phyloP scores from a whole-genome alignment of 2,329 filamentous ascomycete species.

The Beauveria sp. region DNA sequence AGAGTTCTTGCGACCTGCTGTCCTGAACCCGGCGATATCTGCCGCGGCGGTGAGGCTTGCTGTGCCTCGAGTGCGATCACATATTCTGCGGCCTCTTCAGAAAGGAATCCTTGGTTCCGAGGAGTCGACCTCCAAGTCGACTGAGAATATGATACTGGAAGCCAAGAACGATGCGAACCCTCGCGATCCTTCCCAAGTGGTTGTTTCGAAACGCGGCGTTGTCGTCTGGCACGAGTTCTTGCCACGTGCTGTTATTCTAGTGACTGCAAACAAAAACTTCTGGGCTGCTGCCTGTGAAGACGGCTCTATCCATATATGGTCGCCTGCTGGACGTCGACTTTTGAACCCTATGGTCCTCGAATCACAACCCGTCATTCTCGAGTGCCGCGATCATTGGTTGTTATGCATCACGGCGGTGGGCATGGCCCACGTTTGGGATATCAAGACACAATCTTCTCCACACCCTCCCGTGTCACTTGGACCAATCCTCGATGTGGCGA shows the following conservation, averaged over 20 bases:
- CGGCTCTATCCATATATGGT: slow-evolving; percentile 84
- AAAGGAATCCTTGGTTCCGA: slow-evolving; percentile 49
- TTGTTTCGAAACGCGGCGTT: slow-evolving; percentile 70
- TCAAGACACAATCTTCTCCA: slow-evolving; percentile 72
- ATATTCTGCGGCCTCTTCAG: slow-evolving; percentile 78
- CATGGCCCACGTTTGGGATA: slow-evolving; percentile 88
- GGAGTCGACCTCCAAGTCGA: slow-evolving; percentile 55
- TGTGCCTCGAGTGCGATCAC: slow-evolving; percentile 75
- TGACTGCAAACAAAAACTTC: slow-evolving; percentile 83
- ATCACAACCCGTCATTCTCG: slow-evolving; percentile 87
- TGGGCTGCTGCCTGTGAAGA: slow-evolving; percentile 94
- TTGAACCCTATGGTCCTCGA: slow-evolving; percentile 82
- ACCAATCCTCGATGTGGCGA: slow-evolving; percentile 80
- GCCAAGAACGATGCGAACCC: slow-evolving; percentile 73
- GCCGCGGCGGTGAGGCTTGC: slow-evolving; percentile 80
- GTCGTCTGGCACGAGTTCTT: slow-evolving; percentile 91
- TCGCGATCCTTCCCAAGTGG: slow-evolving; percentile 77
- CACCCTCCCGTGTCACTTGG: slow-evolving; percentile 86
- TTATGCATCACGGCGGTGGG: slow-evolving; percentile 84
- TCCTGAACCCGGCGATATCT: slow-evolving; percentile 73
- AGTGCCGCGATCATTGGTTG: slow-evolving; percentile 83
- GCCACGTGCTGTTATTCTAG: slow-evolving; percentile 76
- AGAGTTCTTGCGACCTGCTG: slow-evolving; percentile 79
- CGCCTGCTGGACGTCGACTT: slow-evolving; percentile 78
- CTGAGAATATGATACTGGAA: slow-evolving; percentile 74